Conservation (phyloP, 179 eudicot genomes). For the Drosera spatulata region DNA sequence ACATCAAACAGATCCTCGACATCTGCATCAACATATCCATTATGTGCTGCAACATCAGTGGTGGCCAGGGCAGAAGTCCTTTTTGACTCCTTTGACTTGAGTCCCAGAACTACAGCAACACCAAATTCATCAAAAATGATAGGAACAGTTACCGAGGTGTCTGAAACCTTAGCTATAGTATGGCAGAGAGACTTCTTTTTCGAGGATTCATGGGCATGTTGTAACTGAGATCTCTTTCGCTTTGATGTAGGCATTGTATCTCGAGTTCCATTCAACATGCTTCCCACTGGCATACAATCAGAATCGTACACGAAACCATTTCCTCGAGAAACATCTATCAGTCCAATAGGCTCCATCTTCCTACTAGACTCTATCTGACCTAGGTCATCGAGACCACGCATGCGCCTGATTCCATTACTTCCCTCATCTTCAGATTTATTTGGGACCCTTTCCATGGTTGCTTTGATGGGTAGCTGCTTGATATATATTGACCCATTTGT, state of each 20-base stretch:
- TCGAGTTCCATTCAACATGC: constrained; percentile 18
- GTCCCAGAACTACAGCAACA: neutral
- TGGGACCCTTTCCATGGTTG: constrained; percentile 39
- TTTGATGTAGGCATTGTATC: constrained; percentile 29
- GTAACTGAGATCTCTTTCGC: constrained; percentile 55
- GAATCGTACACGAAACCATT: constrained; percentile 5
- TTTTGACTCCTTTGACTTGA: constrained; percentile 18
- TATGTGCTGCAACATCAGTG: no score
- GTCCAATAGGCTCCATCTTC: constrained; percentile 13
- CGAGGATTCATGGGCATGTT: constrained; percentile 48
- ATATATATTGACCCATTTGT: constrained; percentile 19
- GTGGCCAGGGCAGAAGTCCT: constrained; percentile 19
- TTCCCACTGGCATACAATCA: constrained; percentile 2
- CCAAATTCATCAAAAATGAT: constrained; percentile 41
- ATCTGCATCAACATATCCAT: constrained; percentile 21
- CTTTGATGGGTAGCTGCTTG: constrained; percentile 23
- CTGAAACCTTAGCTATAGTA: constrained; percentile 53
- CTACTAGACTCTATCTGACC: constrained; percentile 21
- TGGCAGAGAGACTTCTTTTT: constrained; percentile 63
- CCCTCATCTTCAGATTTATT: constrained; percentile 95
- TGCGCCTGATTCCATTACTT: constrained; percentile 68
- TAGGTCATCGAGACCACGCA: constrained; percentile 80
- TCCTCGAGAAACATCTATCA: constrained; percentile 16
- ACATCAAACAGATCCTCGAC: constrained; percentile 49
- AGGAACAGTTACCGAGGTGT: constrained; percentile 57